Percentiles rank a stretch among this genome's conserved stretches.
These are phyloP conservation scores for Diaporthe humulicola DNA, from an alignment of 2,329 filamentous ascomycete species.

Conservation along the genomic window DNA sequence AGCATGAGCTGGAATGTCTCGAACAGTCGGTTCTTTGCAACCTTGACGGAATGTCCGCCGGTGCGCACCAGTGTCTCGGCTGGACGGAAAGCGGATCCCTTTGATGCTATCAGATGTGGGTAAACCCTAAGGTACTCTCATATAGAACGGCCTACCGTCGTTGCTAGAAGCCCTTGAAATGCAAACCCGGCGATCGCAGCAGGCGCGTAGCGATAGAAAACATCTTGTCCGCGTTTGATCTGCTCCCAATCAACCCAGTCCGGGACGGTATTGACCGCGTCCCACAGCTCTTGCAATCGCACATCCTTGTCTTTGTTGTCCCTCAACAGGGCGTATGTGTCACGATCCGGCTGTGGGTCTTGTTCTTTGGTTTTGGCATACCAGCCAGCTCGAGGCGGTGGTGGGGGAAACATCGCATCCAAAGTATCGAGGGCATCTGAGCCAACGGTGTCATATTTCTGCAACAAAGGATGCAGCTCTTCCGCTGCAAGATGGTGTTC, in stretches of 20 bases:
- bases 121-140: too few relatives aligned
- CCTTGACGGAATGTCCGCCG: slow-evolving; percentile 73
- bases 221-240: slow-evolving; percentile 72
- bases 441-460: slow-evolving; percentile 12
- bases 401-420: background rate
- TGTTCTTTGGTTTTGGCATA: slow-evolving; percentile 12
- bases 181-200: slow-evolving; percentile 67
- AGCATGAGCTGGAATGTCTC: slow-evolving; percentile 58
- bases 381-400: slow-evolving; percentile 10
- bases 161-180: slow-evolving; percentile 54
- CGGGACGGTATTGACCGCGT: slow-evolving; percentile 69
- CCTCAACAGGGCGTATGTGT: slow-evolving; percentile 27
- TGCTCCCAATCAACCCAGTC: slow-evolving; percentile 78
- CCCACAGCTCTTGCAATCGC: slow-evolving; percentile 64
- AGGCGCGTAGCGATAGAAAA: slow-evolving; percentile 75
- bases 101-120: slow-evolving; percentile 53
- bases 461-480: background rate
- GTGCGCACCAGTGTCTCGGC: slow-evolving; percentile 76
- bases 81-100: slow-evolving; percentile 56
- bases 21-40: slow-evolving; percentile 70
- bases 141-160: slow-evolving; percentile 44
- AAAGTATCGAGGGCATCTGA: background rate
- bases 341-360: slow-evolving; percentile 35
- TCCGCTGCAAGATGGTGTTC: background rate
- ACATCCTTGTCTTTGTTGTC: slow-evolving; percentile 64